Evolutionary conservation across 768 basidiomycete species (phyloP).

Genomic region (Dioszegia aurantiaca): DNA sequence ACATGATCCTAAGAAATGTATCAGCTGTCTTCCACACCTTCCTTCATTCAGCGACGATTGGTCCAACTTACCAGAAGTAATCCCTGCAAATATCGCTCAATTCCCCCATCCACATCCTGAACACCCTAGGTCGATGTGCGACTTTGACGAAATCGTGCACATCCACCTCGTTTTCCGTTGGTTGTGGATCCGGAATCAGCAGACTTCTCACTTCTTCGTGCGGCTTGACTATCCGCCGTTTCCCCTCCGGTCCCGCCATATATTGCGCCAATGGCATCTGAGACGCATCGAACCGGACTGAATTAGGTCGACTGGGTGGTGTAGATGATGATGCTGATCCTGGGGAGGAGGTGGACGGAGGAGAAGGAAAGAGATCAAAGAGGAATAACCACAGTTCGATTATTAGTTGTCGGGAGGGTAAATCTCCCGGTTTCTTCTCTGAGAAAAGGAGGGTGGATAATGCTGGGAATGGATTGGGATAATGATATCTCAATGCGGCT

Average conservation of each 20-base stretch:
- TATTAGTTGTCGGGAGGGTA: conserved; percentile 84
- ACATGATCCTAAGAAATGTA: conserved; percentile 57
- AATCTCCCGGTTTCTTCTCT: conserved; percentile 96
- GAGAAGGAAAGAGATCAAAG: conserved; percentile 77
- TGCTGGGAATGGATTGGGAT: conserved; percentile 82
- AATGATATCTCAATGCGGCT: conserved; percentile 80
- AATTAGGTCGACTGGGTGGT: conserved; percentile 24
- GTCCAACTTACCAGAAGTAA: conserved; percentile 52
- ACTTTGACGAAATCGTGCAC: conserved; percentile 54
- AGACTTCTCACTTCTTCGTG: conserved; percentile 26
- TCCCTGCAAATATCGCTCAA: conserved; percentile 87
- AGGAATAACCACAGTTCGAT: conserved; percentile 79
- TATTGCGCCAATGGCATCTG: neutral
- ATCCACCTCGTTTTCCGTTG: conserved; percentile 41
- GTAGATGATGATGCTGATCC: neutral
- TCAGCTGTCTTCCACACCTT: conserved; percentile 10
- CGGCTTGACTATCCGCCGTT: conserved; percentile 19
- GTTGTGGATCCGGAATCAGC: conserved; percentile 35
- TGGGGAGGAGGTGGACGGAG: neutral
- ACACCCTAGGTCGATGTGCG: conserved; percentile 58
- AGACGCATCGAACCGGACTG: conserved; percentile 31
- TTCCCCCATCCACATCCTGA: conserved; percentile 77
- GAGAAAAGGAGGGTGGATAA: conserved; percentile 83
- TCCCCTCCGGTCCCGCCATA: neutral
- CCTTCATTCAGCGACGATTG: neutral